Evolutionary conservation across 768 basidiomycete genomes (phyloP).

Genomic region (Mycena indigotica): DNA sequence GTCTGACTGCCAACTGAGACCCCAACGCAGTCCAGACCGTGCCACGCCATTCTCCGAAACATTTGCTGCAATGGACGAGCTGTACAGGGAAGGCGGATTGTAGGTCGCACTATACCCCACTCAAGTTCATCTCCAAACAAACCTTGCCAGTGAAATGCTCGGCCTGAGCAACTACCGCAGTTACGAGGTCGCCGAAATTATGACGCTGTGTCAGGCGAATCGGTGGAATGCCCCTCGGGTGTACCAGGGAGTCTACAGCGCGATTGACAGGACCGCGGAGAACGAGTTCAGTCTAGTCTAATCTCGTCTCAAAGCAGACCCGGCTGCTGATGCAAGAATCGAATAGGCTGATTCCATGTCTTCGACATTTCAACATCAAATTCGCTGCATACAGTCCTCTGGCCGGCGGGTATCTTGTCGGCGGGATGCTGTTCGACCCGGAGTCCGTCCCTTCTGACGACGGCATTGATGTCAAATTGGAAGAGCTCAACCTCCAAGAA

Average conservation of each 20-base stretch:
- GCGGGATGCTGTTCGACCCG: constrained; percentile 35
- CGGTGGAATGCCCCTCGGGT: constrained; percentile 46
- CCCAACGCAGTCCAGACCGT: constrained; percentile 37
- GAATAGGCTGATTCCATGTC: constrained; percentile 46
- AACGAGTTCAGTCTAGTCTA: constrained; percentile 21
- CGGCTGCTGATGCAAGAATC: too few relatives aligned
- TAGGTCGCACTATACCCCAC: background rate
- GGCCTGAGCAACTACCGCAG: constrained; percentile 51
- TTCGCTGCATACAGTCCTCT: constrained; percentile 48
- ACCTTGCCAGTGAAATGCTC: constrained; percentile 28
- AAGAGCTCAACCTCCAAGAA: background rate
- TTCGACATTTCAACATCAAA: constrained; percentile 45
- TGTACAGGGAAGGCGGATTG: constrained; percentile 37
- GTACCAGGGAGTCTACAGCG: constrained; percentile 38
- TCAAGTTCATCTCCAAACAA: background rate
- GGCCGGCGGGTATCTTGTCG: constrained; percentile 48
- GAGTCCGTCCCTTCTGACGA: background rate
- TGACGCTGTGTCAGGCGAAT: constrained; percentile 46
- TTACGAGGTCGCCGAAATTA: constrained; percentile 54
- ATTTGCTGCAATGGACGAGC: constrained; percentile 36
- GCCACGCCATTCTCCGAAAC: constrained; percentile 48
- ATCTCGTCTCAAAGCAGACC: too few relatives aligned
- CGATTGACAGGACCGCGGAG: constrained; percentile 25
- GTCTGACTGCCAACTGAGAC: background rate
- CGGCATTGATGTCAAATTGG: background rate